Percentiles rank a stretch among this genome's conserved stretches.
Evolutionary conservation across 73 alveolate species (phyloP).

Genomic region (Tetrahymena thermophila): DNA sequence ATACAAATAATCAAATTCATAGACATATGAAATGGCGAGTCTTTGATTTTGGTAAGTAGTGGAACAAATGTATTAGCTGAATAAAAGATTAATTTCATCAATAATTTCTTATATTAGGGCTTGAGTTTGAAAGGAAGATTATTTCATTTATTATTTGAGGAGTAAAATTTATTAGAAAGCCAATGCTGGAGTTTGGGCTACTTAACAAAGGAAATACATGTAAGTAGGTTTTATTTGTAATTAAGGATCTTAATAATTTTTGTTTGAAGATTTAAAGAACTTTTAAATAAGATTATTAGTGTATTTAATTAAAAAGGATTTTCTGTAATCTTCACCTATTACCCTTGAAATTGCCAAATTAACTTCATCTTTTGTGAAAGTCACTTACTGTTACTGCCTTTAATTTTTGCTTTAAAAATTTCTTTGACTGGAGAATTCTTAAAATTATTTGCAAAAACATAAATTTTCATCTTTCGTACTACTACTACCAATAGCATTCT

Average conservation of each 20-base stretch:
- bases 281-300: not conserved
- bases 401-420: not conserved
- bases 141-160: not conserved
- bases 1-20: not conserved
- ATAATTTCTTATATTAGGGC: not conserved
- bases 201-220: not conserved
- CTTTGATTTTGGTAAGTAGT: not conserved
- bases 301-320: not conserved
- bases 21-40: not conserved
- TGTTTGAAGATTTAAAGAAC: not conserved
- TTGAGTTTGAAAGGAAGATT: not conserved
- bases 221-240: not conserved
- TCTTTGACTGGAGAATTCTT: not conserved
- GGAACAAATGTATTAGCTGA: not conserved
- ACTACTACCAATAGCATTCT: not conserved
- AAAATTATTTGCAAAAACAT: not conserved
- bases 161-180: not conserved
- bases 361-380: not conserved
- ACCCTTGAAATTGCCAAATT: not conserved
- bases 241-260: not conserved
- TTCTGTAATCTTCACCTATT: not conserved
- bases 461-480: not conserved
- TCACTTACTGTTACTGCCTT: not conserved
- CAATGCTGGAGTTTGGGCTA: not conserved
- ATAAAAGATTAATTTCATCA: not conserved